These are phyloP conservation scores for Ceriops zippeliana DNA, from an alignment of 345 rosid species.

Conservation along the genomic window DNA sequence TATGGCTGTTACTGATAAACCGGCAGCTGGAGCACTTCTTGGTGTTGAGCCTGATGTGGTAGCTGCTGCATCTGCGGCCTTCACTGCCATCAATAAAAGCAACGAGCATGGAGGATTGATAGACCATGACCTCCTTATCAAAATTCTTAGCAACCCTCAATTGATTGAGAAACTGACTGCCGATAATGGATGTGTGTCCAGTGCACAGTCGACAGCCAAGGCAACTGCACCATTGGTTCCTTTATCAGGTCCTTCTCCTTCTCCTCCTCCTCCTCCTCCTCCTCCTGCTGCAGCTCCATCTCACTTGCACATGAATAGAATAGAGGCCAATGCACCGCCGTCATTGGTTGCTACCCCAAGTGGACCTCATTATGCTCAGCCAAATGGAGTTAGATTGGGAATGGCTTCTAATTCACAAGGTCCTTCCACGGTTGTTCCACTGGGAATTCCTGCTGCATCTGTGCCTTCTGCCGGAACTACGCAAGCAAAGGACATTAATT, in stretches of 20 bases:
- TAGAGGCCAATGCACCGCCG: constrained; percentile 34
- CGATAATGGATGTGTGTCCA: constrained; percentile 46
- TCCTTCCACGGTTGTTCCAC: constrained; percentile 33
- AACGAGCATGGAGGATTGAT: constrained; percentile 61
- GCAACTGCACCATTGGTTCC: constrained; percentile 21
- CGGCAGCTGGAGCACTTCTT: constrained; percentile 27
- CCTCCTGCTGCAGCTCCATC: constrained; percentile 23
- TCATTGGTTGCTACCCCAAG: constrained; percentile 36
- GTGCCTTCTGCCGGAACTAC: constrained; percentile 40
- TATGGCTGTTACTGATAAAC: constrained; percentile 32
- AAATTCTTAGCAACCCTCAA: constrained; percentile 75
- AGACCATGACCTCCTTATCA: constrained; percentile 73
- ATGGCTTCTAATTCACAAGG: constrained; percentile 21
- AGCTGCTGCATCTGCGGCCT: constrained; percentile 63
- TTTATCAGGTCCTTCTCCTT: constrained; percentile 18
- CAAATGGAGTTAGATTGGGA: constrained; percentile 36
- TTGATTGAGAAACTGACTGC: constrained; percentile 67
- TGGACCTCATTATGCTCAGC: constrained; percentile 47
- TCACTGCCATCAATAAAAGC: constrained; percentile 60
- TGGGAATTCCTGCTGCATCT: constrained; percentile 33
- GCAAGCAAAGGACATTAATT: constrained; percentile 63
- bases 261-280: constrained; percentile 15
- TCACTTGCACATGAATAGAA: constrained; percentile 33
- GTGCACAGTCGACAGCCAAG: constrained; percentile 30
- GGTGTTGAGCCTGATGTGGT: constrained; percentile 54